These are phyloP conservation scores for Neopestalotiopsis sp. DNA, from an alignment of 2,329 filamentous ascomycete species.

Conservation along the genomic window DNA sequence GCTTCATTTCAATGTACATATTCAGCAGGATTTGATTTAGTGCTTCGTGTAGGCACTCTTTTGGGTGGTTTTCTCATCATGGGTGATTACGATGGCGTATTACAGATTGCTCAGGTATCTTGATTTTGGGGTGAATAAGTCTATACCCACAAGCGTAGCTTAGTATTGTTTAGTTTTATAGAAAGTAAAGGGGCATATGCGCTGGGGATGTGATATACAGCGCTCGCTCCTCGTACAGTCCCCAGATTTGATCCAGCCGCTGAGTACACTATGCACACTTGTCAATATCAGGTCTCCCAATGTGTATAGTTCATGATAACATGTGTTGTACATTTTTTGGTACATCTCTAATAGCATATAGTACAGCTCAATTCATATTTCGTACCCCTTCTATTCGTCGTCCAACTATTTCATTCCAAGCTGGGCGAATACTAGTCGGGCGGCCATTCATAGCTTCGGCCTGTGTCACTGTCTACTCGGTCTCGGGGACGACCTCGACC, in stretches of 20 bases:
- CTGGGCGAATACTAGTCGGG: too few species aligned
- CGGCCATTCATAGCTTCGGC: too few species aligned
- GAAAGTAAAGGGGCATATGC: not conserved
- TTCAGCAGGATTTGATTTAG: not conserved
- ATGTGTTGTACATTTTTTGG: slow-evolving; percentile 1
- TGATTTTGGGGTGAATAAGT: not conserved
- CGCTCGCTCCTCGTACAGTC: not conserved
- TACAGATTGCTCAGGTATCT: not conserved
- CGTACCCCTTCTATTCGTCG: not conserved
- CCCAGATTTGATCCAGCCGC: not conserved
- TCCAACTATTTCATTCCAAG: not conserved
- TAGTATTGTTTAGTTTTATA: not conserved
- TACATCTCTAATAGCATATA: not conserved
- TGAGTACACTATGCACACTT: not conserved
- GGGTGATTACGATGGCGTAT: not conserved
- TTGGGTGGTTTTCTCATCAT: not conserved
- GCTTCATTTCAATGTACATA: not conserved
- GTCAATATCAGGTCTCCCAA: not conserved
- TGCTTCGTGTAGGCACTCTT: not conserved
- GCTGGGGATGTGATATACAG: not conserved
- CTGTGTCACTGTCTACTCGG: slow-evolving; percentile 14
- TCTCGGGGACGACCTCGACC: slow-evolving; percentile 41
- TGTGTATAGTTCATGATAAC: not conserved
- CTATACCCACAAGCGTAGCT: not conserved
- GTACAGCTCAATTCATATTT: not conserved